phyloP scores from a whole-genome alignment of 2,329 filamentous ascomycete species.

The Fusarium siculi region DNA sequence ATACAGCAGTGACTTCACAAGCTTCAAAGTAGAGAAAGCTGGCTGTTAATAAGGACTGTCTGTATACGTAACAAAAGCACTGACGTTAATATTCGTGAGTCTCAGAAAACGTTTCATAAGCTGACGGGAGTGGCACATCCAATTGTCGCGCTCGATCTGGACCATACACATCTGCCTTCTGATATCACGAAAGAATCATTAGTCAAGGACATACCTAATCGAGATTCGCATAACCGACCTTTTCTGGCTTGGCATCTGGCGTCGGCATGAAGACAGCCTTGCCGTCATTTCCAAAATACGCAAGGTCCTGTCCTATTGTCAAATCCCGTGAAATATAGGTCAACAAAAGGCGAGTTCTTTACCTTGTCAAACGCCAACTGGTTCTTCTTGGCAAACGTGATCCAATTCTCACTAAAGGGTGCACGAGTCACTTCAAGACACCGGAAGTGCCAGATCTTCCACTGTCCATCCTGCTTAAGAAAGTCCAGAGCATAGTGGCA shows the following conservation, averaged over 20 bases:
- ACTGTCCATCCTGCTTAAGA: background rate
- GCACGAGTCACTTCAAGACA: background rate
- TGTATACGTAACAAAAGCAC: too few relatives aligned
- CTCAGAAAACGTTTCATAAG: background rate
- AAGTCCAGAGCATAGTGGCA: background rate
- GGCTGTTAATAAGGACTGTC: too few relatives aligned
- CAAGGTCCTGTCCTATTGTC: accelerated
- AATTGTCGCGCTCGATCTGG: background rate
- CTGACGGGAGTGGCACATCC: background rate
- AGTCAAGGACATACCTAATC: accelerated
- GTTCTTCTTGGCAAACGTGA: background rate
- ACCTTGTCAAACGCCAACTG: background rate
- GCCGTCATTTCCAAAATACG: background rate
- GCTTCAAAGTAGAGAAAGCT: accelerated
- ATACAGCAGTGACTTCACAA: background rate
- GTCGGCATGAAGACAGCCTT: background rate
- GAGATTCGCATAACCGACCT: background rate
- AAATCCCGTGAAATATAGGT: accelerated
- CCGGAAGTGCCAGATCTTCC: background rate
- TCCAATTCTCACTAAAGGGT: background rate
- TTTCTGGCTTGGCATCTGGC: background rate
- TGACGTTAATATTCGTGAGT: background rate
- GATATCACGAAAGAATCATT: accelerated
- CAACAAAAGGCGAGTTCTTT: accelerated
- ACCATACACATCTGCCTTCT: background rate